Evolutionary conservation across 345 rosid genomes (phyloP).

Genomic region (Nephelium lappaceum): DNA sequence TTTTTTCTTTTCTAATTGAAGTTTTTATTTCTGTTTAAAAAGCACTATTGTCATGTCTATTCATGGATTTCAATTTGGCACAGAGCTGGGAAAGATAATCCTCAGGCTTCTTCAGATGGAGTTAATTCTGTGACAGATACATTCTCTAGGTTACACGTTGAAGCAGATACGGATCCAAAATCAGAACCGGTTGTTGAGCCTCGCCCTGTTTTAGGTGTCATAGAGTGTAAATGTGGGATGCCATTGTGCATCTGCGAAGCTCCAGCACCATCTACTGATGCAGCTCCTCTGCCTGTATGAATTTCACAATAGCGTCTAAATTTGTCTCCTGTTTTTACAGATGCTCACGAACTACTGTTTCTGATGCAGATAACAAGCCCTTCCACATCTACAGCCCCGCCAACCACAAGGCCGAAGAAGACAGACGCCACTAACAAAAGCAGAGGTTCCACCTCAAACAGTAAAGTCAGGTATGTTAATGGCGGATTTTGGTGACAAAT

Average conservation of each 20-base stretch:
- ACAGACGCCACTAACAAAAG: conserved; percentile 43
- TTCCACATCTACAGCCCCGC: conserved; percentile 35
- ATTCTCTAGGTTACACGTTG: conserved; percentile 57
- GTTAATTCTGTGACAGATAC: conserved; percentile 45
- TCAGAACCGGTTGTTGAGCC: conserved; percentile 35
- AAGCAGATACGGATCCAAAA: conserved; percentile 38
- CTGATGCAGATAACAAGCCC: conserved; percentile 39
- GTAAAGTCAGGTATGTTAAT: conserved; percentile 49
- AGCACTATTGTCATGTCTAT: not conserved
- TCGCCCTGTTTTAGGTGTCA: conserved; percentile 29
- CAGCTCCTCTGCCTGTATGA: conserved; percentile 42
- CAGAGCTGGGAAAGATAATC: conserved; percentile 44
- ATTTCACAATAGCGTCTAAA: not conserved
- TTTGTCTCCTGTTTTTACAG: not conserved
- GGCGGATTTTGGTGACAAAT: conserved; percentile 2
- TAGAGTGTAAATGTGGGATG: conserved; percentile 94
- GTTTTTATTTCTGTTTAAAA: not conserved
- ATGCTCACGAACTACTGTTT: conserved; percentile 9
- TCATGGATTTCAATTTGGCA: conserved; percentile 27
- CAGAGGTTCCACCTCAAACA: conserved; percentile 66
- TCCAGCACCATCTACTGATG: conserved; percentile 43
- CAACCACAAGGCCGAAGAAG: conserved; percentile 52
- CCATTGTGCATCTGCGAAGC: conserved; percentile 90
- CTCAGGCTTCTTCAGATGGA: conserved; percentile 43
- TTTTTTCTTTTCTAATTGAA: not conserved